Percentiles rank a stretch among this genome's conserved stretches.
Evolutionary conservation across 805 yeast genomes (phyloP).

Genomic region (Saturnispora diversa): DNA sequence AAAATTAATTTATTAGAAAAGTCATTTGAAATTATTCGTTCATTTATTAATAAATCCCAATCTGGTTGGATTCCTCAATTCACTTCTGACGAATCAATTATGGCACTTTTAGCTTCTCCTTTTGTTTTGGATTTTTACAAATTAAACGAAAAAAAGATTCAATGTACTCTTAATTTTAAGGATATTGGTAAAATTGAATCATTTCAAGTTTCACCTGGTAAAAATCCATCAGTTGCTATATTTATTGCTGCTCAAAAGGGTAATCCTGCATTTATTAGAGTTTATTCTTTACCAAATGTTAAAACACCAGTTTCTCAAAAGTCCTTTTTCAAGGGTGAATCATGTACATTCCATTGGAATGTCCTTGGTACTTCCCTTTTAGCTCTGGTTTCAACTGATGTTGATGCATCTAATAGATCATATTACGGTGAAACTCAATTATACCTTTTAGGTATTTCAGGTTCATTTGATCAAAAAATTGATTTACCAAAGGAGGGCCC

Average conservation of each 20-base stretch:
- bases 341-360: slow-evolving; percentile 90
- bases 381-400: slow-evolving; percentile 92
- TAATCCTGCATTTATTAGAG: slow-evolving; percentile 80
- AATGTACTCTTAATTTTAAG: slow-evolving; percentile 50
- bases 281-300: slow-evolving; percentile 72
- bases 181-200: slow-evolving; percentile 38
- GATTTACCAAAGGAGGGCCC: slow-evolving; percentile 90
- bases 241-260: slow-evolving; percentile 83
- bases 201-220: slow-evolving; percentile 77
- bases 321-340: slow-evolving; percentile 91
- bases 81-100: slow-evolving; percentile 66
- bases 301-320: slow-evolving; percentile 75
- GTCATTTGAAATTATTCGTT: slow-evolving; percentile 25
- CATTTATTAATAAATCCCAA: slow-evolving; percentile 74
- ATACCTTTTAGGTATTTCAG: slow-evolving; percentile 85
- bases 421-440: slow-evolving; percentile 95
- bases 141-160: slow-evolving; percentile 38
- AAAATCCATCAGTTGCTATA: slow-evolving; percentile 81
- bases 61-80: slow-evolving; percentile 91
- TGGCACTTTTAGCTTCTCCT: slow-evolving; percentile 45
- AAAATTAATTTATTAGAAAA: slow-evolving; percentile 32
- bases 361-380: slow-evolving; percentile 86
- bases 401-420: slow-evolving; percentile 85
- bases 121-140: slow-evolving; percentile 67
- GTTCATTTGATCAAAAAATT: slow-evolving; percentile 84